A percentile compares a stretch with the other conserved stretches of the same genome.
These are phyloP conservation scores for Eragrostis tef DNA, from an alignment of 202 grass and related monocot species.

Conservation along the genomic window DNA sequence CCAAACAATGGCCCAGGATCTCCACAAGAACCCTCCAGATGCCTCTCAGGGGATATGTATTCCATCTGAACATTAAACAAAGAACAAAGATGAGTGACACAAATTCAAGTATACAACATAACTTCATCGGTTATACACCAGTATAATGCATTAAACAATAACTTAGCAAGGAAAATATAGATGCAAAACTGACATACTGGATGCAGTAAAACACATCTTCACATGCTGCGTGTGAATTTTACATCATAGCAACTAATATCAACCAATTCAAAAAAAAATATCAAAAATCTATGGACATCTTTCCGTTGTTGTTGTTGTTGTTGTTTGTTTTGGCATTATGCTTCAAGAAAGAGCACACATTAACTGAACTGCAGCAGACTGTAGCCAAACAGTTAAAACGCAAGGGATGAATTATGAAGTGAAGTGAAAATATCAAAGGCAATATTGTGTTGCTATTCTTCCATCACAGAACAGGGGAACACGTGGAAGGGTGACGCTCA, in stretches of 20 bases:
- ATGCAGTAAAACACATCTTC: slow-evolving; percentile 11
- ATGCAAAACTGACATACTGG: slow-evolving; percentile 20
- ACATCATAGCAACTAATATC: slow-evolving; percentile 19
- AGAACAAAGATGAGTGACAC: slow-evolving; percentile 37
- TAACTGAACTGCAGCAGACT: not conserved
- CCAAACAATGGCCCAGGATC: slow-evolving; percentile 50
- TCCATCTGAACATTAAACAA: slow-evolving; percentile 56
- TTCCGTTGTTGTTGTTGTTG: slow-evolving; percentile 9
- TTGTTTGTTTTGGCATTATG: slow-evolving; percentile 13
- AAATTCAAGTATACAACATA: slow-evolving; percentile 11
- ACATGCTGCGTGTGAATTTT: slow-evolving; percentile 1
- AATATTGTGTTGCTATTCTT: not conserved
- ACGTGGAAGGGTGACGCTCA: not conserved
- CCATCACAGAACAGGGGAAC: too few relatives aligned
- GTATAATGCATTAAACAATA: not conserved
- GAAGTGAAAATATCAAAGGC: not conserved
- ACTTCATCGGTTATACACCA: slow-evolving; percentile 27
- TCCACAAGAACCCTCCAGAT: slow-evolving; percentile 57
- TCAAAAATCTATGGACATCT: not conserved
- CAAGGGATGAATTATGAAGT: slow-evolving; percentile 7
- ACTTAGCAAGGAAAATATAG: slow-evolving; percentile 11
- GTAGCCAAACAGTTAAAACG: not conserved
- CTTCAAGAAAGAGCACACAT: not conserved
- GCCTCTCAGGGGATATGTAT: slow-evolving; percentile 63
- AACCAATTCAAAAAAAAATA: too few relatives aligned